Conservation (phyloP, 306 rosid species). For the Prunus davidiana region DNA sequence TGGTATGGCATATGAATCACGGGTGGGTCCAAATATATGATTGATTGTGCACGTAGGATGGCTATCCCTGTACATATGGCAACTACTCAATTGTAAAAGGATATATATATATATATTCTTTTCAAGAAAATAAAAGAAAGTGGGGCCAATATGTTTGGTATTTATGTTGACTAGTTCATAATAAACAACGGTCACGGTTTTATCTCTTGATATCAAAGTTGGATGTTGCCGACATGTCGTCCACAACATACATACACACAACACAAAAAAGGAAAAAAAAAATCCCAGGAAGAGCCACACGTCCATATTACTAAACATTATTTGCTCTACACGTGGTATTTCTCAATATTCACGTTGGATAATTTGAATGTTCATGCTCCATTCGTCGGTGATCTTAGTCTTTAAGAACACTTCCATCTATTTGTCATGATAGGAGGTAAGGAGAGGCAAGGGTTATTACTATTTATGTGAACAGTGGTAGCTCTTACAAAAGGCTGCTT, state of each 20-base stretch:
- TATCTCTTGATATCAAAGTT: not conserved
- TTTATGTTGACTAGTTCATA: not conserved
- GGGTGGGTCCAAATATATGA: not conserved
- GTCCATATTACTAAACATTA: not conserved
- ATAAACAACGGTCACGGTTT: conserved; percentile 12
- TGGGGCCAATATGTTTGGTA: not conserved
- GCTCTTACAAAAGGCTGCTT: fast-evolving
- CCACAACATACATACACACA: not conserved
- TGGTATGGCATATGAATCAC: not conserved
- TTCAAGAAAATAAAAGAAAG: not conserved
- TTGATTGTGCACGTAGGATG: not conserved
- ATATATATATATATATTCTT: too few relatives aligned
- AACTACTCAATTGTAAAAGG: not conserved
- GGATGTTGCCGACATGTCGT: conserved; percentile 12
- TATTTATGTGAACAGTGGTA: fast-evolving
- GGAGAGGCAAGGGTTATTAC: too few relatives aligned
- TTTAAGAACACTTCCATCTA: too few relatives aligned
- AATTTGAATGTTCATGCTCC: not conserved
- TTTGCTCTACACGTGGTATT: conserved; percentile 11
- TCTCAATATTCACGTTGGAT: not conserved
- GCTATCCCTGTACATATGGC: not conserved
- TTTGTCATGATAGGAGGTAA: too few relatives aligned
- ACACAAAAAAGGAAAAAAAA: too few relatives aligned
- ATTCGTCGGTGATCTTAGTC: too few relatives aligned
- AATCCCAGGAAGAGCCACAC: too few relatives aligned